These are phyloP conservation scores for Petunia hybrid DNA, from an alignment of 305 asterid genomes.

Conservation along the genomic window DNA sequence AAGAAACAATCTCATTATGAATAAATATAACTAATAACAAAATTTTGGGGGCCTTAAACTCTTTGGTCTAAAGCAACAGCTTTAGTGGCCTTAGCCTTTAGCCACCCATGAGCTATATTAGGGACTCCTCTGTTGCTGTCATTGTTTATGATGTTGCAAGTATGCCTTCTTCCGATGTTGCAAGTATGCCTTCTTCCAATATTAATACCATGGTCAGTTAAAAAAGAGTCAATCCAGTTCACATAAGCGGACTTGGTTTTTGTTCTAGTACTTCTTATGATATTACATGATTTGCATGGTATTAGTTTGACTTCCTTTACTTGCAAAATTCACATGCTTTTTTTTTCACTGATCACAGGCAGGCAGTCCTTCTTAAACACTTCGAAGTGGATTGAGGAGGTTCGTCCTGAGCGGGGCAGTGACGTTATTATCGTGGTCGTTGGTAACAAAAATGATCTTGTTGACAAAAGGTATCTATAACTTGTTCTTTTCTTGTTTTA, in stretches of 20 bases:
- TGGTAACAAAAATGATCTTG: conserved; percentile 47
- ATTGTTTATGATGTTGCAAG: conserved; percentile 55
- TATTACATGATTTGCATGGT: not conserved
- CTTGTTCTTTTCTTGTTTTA: not conserved
- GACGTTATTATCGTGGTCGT: conserved; percentile 44
- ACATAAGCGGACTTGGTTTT: not conserved
- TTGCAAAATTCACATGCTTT: not conserved
- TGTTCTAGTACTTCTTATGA: not conserved
- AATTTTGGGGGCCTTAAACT: too few species aligned
- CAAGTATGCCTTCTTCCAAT: conserved; percentile 49
- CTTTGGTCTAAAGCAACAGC: too few species aligned
- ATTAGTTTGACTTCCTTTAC: not conserved
- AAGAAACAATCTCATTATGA: too few species aligned
- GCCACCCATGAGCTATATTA: conserved; percentile 29
- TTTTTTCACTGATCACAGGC: conserved; percentile 30
- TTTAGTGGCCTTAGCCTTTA: too few species aligned
- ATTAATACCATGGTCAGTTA: not conserved
- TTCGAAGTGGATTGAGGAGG: conserved; percentile 47
- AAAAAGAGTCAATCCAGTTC: not conserved
- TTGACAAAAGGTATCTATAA: conserved; percentile 43
- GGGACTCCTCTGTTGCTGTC: conserved; percentile 57
- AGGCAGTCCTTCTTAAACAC: conserved; percentile 41
- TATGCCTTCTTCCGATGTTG: not conserved
- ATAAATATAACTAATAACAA: too few species aligned
- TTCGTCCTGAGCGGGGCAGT: conserved; percentile 43